Evolutionary conservation across 345 rosid genomes (phyloP).

Genomic region (Eucalyptus sp.): DNA sequence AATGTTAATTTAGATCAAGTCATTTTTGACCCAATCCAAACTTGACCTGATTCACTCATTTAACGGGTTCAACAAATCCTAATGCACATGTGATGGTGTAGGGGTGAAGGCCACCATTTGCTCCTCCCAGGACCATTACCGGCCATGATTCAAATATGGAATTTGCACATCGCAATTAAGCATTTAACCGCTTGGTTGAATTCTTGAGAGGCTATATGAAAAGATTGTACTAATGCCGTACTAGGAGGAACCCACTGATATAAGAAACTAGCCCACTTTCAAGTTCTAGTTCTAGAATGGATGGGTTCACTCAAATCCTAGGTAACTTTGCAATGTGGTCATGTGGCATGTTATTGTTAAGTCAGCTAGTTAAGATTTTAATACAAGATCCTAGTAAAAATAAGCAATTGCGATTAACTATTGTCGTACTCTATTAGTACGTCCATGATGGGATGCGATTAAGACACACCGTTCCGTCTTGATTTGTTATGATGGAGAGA

Average conservation of each 20-base stretch:
- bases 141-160: neutral
- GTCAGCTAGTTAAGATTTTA: neutral
- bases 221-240: neutral
- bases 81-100: neutral
- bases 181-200: neutral
- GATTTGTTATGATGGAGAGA: too few relatives aligned
- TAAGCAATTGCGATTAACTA: neutral
- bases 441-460: rapidly evolving
- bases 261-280: neutral
- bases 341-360: neutral
- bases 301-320: neutral
- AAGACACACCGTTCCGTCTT: rapidly evolving
- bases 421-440: too few relatives aligned
- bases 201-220: neutral
- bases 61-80: too few relatives aligned
- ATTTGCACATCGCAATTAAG: neutral
- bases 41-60: too few relatives aligned
- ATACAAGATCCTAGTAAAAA: neutral
- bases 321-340: neutral
- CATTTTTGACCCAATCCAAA: too few relatives aligned
- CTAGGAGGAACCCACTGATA: neutral
- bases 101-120: neutral
- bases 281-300: neutral
- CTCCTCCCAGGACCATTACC: neutral
- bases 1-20: too few relatives aligned